Evolutionary conservation across 108 stramenopile genomes (phyloP).

Genomic region (Skeletonema potamos): DNA sequence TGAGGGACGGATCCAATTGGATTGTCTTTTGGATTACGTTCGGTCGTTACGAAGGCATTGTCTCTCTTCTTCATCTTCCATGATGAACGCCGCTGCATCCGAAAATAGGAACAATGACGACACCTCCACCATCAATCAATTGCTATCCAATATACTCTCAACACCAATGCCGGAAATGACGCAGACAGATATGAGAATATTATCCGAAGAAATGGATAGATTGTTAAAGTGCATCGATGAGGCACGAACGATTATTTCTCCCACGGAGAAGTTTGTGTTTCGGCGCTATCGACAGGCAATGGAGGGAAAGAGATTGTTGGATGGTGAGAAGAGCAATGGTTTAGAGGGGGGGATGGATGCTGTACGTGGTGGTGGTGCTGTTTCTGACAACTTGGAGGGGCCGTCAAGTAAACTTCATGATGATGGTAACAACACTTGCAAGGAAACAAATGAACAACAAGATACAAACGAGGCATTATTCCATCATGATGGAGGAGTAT

Average conservation of each 20-base stretch:
- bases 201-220: slow-evolving; percentile 24
- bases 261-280: slow-evolving; percentile 52
- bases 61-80: slow-evolving; percentile 32
- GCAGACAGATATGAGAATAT: slow-evolving; percentile 24
- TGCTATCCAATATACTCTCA: slow-evolving; percentile 26
- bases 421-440: not conserved
- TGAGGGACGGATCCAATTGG: slow-evolving; percentile 28
- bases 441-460: not conserved
- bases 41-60: slow-evolving; percentile 19
- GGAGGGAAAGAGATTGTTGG: slow-evolving; percentile 26
- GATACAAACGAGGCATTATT: not conserved
- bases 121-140: not conserved
- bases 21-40: slow-evolving; percentile 24
- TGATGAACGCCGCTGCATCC: not conserved
- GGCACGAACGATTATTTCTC: slow-evolving; percentile 32
- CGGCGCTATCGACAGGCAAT: slow-evolving; percentile 33
- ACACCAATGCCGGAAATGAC: slow-evolving; percentile 26
- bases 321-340: not conserved
- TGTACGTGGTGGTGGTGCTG: no score
- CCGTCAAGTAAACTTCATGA: not conserved
- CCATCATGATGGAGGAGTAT: slow-evolving; percentile 19
- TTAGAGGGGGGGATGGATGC: not conserved
- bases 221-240: slow-evolving; percentile 35
- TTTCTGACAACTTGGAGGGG: no score
- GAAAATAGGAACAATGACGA: not conserved